phyloP scores from a whole-genome alignment of 192 early-diverging fungal species.

The Backusella westeae region DNA sequence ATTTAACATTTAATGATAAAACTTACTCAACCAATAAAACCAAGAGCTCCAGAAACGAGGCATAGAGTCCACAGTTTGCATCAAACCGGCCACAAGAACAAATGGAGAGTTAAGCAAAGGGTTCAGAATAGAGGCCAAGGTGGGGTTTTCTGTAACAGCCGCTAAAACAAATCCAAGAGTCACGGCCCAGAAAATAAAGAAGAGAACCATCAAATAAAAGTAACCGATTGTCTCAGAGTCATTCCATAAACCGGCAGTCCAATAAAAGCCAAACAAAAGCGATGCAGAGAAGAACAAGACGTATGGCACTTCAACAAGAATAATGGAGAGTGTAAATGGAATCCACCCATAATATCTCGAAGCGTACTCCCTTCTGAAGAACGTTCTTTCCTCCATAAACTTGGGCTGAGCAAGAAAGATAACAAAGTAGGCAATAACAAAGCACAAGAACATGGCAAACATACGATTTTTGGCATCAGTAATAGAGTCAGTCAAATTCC shows the following conservation, averaged over 20 bases:
- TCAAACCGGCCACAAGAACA: constrained; percentile 68
- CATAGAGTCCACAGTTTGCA: constrained; percentile 60
- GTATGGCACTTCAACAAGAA: constrained; percentile 69
- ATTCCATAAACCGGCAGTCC: constrained; percentile 61
- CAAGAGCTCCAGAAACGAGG: constrained; percentile 67
- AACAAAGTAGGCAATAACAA: constrained; percentile 60
- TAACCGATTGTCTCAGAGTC: constrained; percentile 51
- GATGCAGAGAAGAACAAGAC: constrained; percentile 54
- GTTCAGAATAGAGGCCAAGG: constrained; percentile 59
- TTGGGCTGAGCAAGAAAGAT: constrained; percentile 71
- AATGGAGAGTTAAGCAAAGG: constrained; percentile 66
- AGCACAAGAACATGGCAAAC: constrained; percentile 69
- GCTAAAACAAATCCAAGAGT: constrained; percentile 70
- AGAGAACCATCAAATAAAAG: constrained; percentile 61
- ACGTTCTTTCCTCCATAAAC: constrained; percentile 63
- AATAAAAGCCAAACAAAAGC: constrained; percentile 76
- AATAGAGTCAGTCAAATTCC: constrained; percentile 50
- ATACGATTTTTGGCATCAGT: constrained; percentile 64
- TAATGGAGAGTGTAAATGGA: constrained; percentile 62
- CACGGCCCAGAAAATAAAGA: constrained; percentile 63
- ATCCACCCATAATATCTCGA: constrained; percentile 68
- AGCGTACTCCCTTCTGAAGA: constrained; percentile 64
- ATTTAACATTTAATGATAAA: not conserved
- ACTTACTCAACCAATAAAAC: constrained; percentile 58
- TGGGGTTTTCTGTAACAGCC: constrained; percentile 53